Percentiles rank a stretch among this genome's conserved stretches.
phyloP scores from a whole-genome alignment of 208 protist genomes.

The Tetramitus jugosus region DNA sequence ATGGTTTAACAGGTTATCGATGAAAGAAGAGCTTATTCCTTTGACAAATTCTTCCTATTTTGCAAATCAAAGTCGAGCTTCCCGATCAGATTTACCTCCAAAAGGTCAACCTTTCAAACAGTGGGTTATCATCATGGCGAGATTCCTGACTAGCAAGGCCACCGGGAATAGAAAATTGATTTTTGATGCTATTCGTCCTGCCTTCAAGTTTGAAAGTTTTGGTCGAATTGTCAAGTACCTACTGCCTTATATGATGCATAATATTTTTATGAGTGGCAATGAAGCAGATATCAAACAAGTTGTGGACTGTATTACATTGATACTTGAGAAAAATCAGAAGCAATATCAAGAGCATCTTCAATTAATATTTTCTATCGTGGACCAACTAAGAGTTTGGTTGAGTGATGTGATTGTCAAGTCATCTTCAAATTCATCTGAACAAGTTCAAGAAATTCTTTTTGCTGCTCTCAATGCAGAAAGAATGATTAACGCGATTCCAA shows the following conservation, averaged over 20 bases:
- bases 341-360: constrained; percentile 29
- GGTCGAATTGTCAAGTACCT: constrained; percentile 25
- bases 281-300: constrained; percentile 16
- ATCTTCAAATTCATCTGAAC: neutral
- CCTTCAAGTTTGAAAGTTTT: too few relatives aligned
- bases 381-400: constrained; percentile 26
- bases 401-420: neutral
- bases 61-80: too few relatives aligned
- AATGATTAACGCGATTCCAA: neutral
- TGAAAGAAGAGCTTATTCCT: too few relatives aligned
- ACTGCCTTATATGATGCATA: constrained; percentile 34
- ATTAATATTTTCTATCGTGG: constrained; percentile 27
- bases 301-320: constrained; percentile 16
- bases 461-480: too few relatives aligned
- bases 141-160: too few relatives aligned
- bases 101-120: too few relatives aligned
- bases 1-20: too few relatives aligned
- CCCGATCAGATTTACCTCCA: too few relatives aligned
- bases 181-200: too few relatives aligned
- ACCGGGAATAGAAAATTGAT: too few relatives aligned
- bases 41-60: too few relatives aligned
- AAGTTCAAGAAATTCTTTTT: neutral
- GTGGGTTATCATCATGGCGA: too few relatives aligned
- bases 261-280: constrained; percentile 20
- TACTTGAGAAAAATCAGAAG: constrained; percentile 7